Evolutionary conservation across 2,329 filamentous ascomycete genomes (phyloP).

Genomic region (Lachnellula arida): DNA sequence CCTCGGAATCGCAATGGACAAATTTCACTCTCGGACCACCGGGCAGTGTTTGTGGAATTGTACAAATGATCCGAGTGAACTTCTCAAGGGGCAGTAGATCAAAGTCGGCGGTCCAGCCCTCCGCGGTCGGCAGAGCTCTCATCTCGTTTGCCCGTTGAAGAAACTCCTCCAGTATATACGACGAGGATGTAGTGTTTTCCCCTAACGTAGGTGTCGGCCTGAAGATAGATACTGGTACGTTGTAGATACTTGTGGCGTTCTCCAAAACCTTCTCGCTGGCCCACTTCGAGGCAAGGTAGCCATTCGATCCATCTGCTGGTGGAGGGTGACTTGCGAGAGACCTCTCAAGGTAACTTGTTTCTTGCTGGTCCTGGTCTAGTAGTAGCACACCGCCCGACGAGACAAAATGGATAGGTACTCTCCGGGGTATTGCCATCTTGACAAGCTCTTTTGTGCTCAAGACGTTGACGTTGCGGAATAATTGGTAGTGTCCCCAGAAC

Average conservation of each 20-base stretch:
- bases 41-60: too few species aligned
- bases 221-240: neutral
- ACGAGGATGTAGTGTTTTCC: too few species aligned
- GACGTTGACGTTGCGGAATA: neutral
- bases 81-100: neutral
- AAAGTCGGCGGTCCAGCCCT: neutral
- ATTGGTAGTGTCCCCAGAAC: neutral
- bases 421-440: neutral
- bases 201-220: neutral
- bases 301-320: neutral
- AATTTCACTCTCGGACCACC: too few species aligned
- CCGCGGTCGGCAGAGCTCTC: neutral
- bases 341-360: neutral
- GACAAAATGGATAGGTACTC: neutral
- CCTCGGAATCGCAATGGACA: too few species aligned
- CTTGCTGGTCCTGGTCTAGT: neutral
- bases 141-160: neutral
- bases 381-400: neutral
- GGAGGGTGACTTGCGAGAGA: neutral
- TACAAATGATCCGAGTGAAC: too few species aligned
- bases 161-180: neutral
- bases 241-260: neutral
- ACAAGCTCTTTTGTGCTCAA: neutral
- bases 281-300: neutral
- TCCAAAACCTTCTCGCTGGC: neutral